These are phyloP conservation scores for Escovopsis sp. DNA, from an alignment of 2,329 filamentous ascomycete species.

Conservation along the genomic window DNA sequence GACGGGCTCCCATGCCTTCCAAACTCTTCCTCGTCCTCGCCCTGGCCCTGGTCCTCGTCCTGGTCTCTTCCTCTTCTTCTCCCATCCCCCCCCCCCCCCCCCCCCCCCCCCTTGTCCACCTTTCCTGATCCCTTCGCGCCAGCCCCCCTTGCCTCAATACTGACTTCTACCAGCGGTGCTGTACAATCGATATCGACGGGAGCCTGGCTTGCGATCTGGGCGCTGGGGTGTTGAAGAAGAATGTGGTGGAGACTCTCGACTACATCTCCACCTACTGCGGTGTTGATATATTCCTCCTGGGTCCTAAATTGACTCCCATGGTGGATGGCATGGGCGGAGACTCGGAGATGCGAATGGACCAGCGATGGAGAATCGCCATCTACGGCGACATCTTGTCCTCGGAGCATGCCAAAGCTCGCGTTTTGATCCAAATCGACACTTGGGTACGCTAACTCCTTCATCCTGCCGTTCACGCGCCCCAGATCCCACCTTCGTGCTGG, in stretches of 20 bases:
- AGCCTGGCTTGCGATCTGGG: conserved; percentile 68
- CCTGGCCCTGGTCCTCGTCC: too few species aligned
- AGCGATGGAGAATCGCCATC: conserved; percentile 82
- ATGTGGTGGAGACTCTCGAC: conserved; percentile 74
- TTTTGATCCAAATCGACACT: conserved; percentile 94
- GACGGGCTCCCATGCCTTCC: conserved; percentile 1
- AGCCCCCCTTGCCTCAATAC: background rate
- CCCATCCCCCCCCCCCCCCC: too few species aligned
- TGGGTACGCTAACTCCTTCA: conserved; percentile 39
- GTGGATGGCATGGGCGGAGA: conserved; percentile 62
- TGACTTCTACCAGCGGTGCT: conserved; percentile 53
- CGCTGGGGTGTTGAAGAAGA: conserved; percentile 53
- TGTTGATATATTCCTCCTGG: conserved; percentile 90
- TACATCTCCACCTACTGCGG: conserved; percentile 77
- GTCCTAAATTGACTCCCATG: conserved; percentile 73
- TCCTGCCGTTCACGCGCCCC: background rate
- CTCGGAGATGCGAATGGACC: conserved; percentile 70
- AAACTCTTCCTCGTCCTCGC: conserved; percentile 3
- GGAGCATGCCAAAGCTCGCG: conserved; percentile 91
- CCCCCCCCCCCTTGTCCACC: too few species aligned
- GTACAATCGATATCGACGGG: conserved; percentile 85
- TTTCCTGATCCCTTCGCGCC: too few species aligned
- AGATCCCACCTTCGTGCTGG: background rate
- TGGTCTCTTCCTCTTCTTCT: too few species aligned
- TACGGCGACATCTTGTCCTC: conserved; percentile 91